Evolutionary conservation across 2,329 filamentous ascomycete species (phyloP).

Genomic region (Fusarium tuaranense): DNA sequence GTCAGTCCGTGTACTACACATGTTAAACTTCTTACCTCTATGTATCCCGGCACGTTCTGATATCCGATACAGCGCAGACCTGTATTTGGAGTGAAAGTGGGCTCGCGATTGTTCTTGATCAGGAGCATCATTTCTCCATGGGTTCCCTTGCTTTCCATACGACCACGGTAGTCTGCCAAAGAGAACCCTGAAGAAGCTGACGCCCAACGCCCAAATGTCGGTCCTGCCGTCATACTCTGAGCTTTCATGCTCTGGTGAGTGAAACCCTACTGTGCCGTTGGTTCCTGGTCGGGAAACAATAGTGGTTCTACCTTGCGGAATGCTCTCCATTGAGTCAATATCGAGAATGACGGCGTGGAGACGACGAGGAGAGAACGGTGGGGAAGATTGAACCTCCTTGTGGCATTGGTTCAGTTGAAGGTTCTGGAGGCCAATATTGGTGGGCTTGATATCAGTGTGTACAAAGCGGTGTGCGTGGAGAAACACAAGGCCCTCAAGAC

Average conservation of each 20-base stretch:
- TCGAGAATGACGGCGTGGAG: not conserved
- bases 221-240: not conserved
- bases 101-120: not conserved
- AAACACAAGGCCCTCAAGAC: conserved; percentile 5
- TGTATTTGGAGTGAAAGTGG: not conserved
- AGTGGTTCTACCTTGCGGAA: not conserved
- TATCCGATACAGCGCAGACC: not conserved
- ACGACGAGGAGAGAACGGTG: not conserved
- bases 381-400: not conserved
- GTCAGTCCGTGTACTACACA: not conserved
- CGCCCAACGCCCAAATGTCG: conserved; percentile 4
- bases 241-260: conserved; percentile 4
- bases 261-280: not conserved
- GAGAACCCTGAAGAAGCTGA: not conserved
- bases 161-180: not conserved
- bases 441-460: conserved; percentile 6
- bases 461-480: conserved; percentile 6
- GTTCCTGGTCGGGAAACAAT: not conserved
- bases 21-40: not conserved
- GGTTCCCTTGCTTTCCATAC: not conserved
- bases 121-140: not conserved
- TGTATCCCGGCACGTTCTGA: not conserved
- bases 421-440: conserved; percentile 1
- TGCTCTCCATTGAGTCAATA: not conserved
- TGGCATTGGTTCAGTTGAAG: not conserved